Percentiles rank a stretch among this genome's conserved stretches.
Evolutionary conservation across 106 monocot genomes (phyloP).

Genomic region (Platanthera guangdongensis): DNA sequence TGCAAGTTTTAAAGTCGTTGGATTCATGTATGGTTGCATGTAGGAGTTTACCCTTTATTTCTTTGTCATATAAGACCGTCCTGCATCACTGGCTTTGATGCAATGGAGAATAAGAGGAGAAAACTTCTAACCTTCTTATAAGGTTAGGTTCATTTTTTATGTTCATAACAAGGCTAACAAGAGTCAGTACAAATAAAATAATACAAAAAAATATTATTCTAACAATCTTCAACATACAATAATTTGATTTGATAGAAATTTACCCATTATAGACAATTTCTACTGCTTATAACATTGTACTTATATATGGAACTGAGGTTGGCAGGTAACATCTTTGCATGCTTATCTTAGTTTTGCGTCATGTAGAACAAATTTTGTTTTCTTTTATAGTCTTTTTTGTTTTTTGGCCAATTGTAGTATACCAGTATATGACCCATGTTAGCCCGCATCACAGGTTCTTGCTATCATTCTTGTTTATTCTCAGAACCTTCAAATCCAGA

Average conservation of each 20-base stretch:
- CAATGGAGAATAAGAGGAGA: no score
- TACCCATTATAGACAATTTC: background rate
- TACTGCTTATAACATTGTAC: background rate
- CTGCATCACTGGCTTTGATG: no score
- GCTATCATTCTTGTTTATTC: background rate
- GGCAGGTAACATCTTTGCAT: background rate
- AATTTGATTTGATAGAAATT: background rate
- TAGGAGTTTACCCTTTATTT: no score
- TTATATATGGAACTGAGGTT: background rate
- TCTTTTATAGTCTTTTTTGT: background rate
- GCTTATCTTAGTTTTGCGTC: background rate
- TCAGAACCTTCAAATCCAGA: background rate
- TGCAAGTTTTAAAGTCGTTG: no score
- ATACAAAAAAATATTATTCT: no score
- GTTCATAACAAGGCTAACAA: no score
- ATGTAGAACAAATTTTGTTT: background rate
- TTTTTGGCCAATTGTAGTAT: background rate
- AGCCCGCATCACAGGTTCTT: background rate
- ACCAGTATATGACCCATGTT: background rate
- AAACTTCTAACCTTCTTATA: no score
- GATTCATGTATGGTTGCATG: no score
- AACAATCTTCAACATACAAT: background rate
- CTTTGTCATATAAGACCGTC: no score
- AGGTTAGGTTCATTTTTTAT: no score
- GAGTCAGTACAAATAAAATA: no score